Percentiles rank a stretch among this genome's conserved stretches.
Evolutionary conservation across 768 basidiomycete genomes (phyloP).

Genomic region (Boletus rufocinnamomeus): DNA sequence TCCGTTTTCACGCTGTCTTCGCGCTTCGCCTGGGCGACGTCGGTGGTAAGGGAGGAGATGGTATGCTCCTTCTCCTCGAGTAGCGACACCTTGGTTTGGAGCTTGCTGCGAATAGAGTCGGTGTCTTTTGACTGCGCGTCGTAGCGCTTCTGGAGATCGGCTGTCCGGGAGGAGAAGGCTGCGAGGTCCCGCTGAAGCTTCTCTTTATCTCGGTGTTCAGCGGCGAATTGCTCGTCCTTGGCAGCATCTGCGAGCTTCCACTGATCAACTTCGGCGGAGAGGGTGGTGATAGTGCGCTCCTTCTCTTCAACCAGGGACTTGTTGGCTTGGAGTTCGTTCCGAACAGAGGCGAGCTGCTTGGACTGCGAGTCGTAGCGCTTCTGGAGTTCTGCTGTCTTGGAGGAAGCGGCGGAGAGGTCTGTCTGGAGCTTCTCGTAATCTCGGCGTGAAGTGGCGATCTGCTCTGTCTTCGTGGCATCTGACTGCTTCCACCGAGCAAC

Average conservation of each 20-base stretch:
- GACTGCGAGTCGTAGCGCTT: neutral
- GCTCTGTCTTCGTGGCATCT: neutral
- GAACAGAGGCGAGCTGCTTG: neutral
- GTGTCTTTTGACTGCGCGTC: neutral
- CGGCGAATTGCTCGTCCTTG: neutral
- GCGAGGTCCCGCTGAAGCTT: neutral
- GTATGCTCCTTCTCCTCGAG: slow-evolving; percentile 7
- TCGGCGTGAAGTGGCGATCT: neutral
- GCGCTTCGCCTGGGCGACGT: neutral
- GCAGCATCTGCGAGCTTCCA: neutral
- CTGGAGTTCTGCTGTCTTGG: neutral
- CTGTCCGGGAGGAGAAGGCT: neutral
- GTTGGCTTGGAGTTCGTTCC: neutral
- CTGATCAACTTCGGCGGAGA: neutral
- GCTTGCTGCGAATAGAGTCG: neutral
- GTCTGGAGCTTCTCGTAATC: slow-evolving; percentile 2
- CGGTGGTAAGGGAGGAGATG: neutral
- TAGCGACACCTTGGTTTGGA: neutral
- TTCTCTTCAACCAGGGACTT: neutral
- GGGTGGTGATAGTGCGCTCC: neutral
- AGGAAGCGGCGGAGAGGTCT: neutral
- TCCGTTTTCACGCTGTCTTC: neutral
- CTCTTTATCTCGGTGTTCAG: neutral
- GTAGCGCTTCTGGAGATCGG: neutral
- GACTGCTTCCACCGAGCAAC: neutral